Base-by-base conservation (phyloP, 2,329 filamentous ascomycete genomes). In the Incumbomyces delicatus region DNA sequence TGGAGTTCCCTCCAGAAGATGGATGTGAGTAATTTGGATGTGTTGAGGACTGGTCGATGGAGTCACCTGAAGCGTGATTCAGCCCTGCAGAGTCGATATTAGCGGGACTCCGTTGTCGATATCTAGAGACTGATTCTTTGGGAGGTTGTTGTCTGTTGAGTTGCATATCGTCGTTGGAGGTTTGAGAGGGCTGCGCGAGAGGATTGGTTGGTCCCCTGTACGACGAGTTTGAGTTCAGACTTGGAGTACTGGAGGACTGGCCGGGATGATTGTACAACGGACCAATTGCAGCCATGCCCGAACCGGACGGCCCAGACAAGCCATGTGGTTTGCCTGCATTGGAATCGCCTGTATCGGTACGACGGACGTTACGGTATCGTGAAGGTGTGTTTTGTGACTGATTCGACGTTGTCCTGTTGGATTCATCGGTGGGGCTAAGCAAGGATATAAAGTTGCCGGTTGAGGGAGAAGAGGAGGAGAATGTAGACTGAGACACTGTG, bases 71-170 rank as follows among this genome's bases (percentile, higher is more conserved):
- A 3, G 58, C 45, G 60, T 61, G 50, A 60, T 60, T 60, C 47
- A 68, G 57, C 48, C 63, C 61, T 44, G 63, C 60, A 36, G 64
- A 66, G 54, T 76, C 72, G 50, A 83, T 67, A 47, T 79, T 83
- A 54, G 86, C 86, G 68, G 94, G 77, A 66, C 88, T 95, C 55
- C 88, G 80, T 60, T 88, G 80, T 57, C 88, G 77, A 65, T 88
- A 84, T 60, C 86, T 77, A 65, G 84, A 87, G 8, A 81, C 77
- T 31, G 83, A 75, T 22, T 90, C 87, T 14, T 77, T 71, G 22
- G 22, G 22, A 27, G 22, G 22, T 57, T 74, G 71, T 50, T 36
- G 58, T 60, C 37, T 45, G 4, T 51, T 50, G 31, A 87, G 60
- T 47, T 80, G 76, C 61, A 81, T 78, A 57, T 92, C 86, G 63